Base-by-base conservation (phyloP, 1,284 basidiomycete genomes). In the Ganoderma resinaceum region DNA sequence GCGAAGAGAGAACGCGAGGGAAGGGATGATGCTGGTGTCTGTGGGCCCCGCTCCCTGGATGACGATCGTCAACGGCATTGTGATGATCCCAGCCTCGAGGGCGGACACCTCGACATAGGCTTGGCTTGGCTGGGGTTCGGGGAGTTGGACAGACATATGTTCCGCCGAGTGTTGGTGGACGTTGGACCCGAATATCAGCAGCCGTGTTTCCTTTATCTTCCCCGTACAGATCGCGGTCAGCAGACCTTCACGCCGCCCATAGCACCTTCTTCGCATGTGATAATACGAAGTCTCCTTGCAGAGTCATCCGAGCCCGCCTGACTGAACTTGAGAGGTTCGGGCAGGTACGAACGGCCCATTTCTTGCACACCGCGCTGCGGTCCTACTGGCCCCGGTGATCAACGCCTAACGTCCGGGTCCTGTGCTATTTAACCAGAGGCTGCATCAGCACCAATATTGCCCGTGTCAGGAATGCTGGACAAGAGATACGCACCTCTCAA, bases 61-160 rank as follows among this genome's bases (percentile, higher is more conserved):
- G 62, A 85, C 75, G 60, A 77, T 76, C 7, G 78, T 73, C 14
- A 80, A 71, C 0, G 80, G 72, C 8, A 87, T 69, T 31, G 70
- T 65, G 11, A 87, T 76, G 16, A 78, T 73, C n/a, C 87, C 85
- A 0, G 82, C 83, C 69, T 87, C 85, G 33, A 88, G 81, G 0
- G 84, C 86, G 49, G 86, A 88, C 40, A 88, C 82, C 63, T 81
- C 67, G 68, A 82, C 81, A 73, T 82, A 87, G 0, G 84, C 76
- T 70, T 88, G 86, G 66, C 80, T 71, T 0, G 70, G 43, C 33
- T 66, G 55, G 5, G 82, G 82, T 6, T 72, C 70, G 26, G 84
- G 46, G 84, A 23, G 52, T 55, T 55, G 52, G 29, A 55, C 2
- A 11, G 52, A 29, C 29, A 55, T 49, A 26, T 33, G 29, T 12